Percentiles rank a stretch among this genome's conserved stretches.
phyloP scores from a whole-genome alignment of 1,139 yeast species.

The Protomyces lactucae-debilis region DNA sequence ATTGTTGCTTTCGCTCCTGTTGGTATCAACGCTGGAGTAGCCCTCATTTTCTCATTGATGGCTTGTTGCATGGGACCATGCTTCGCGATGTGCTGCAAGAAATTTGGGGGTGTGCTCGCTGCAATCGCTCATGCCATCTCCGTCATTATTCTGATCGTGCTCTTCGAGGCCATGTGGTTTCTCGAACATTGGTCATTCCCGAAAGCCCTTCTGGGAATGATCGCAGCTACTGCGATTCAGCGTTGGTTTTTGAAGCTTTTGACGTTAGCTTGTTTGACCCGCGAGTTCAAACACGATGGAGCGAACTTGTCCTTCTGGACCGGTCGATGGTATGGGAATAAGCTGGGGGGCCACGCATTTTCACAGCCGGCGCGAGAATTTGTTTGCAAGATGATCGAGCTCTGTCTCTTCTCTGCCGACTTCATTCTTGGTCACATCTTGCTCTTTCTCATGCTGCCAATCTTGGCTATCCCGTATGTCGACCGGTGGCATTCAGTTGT shows the following conservation, averaged over 20 bases:
- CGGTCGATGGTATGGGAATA: constrained; percentile 97
- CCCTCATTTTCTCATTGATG: constrained; percentile 60
- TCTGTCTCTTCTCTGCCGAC: constrained; percentile 96
- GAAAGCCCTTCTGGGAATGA: constrained; percentile 80
- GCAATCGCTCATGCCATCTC: constrained; percentile 92
- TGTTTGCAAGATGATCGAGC: constrained; percentile 86
- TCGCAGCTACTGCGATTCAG: constrained; percentile 80
- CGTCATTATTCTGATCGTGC: constrained; percentile 50
- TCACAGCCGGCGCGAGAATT: constrained; percentile 97
- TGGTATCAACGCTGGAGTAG: constrained; percentile 73
- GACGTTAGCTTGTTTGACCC: constrained; percentile 73
- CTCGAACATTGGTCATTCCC: constrained; percentile 86
- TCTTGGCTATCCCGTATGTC: constrained; percentile 75
- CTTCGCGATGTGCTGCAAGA: constrained; percentile 91
- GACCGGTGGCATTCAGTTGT: constrained; percentile 98
- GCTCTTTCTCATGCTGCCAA: constrained; percentile 83
- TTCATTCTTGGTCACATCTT: constrained; percentile 86
- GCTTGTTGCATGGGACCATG: constrained; percentile 98
- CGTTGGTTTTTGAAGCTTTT: constrained; percentile 81
- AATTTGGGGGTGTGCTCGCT: constrained; percentile 96
- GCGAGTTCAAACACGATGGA: constrained; percentile 97
- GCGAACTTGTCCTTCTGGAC: constrained; percentile 98
- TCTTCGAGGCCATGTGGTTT: constrained; percentile 81
- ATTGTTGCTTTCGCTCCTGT: constrained; percentile 91
- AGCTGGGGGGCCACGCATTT: constrained; percentile 92